Evolutionary conservation across 495 filamentous ascomycete genomes (phyloP), one percentile per base, ranked within the genome.

Genomic region (Penicillium arizonense): DNA sequence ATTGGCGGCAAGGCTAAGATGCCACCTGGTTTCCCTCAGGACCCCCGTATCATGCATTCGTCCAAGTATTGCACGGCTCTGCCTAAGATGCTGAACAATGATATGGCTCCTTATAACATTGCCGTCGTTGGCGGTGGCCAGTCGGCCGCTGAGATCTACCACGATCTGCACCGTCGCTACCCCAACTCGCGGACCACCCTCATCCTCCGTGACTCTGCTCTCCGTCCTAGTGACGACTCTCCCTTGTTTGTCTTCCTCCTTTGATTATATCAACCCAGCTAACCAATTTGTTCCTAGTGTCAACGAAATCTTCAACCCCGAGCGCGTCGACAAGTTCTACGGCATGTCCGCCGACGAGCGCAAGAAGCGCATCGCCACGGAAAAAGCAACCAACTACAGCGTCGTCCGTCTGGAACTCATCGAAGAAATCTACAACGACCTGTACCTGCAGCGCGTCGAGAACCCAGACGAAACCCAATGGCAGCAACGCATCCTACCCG

Each of bases 241-340:
- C 93, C 93, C 16, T 97, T 97, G 89, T 95, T 75, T 71, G 87
- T 80, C 3, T n/a, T 3, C 41, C n/a, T 50, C 10, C 23, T 45
- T 37, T 21, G 18, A 5, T 33, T 41, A 21, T 55, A 43, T 37
- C 10, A 5, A 49, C 8, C 16, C 7, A 43, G n/a, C 60, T 72
- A 57, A 72, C 46, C n/a, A 37, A 51, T 2, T 28, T 24, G 0
- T 18, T 26, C 12, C 35, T 58, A 96, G 91, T 59, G 91, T 98
- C 49, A 98, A 98, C 68, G 91, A 93, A 58, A 87, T 97, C 57
- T 98, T 98, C 77, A 88, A 97, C 68, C 92, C 93, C 3, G 81
- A 85, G 36, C 85, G 84, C 23, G 84, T 95, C 6, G 87, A 96
- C 57, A 72, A 69, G 26, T 79, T 96, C 58, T 96, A 84, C 71